These are phyloP conservation scores for Simplicillium aogashimaense DNA, from an alignment of 2,329 filamentous ascomycete genomes.

Conservation along the genomic window DNA sequence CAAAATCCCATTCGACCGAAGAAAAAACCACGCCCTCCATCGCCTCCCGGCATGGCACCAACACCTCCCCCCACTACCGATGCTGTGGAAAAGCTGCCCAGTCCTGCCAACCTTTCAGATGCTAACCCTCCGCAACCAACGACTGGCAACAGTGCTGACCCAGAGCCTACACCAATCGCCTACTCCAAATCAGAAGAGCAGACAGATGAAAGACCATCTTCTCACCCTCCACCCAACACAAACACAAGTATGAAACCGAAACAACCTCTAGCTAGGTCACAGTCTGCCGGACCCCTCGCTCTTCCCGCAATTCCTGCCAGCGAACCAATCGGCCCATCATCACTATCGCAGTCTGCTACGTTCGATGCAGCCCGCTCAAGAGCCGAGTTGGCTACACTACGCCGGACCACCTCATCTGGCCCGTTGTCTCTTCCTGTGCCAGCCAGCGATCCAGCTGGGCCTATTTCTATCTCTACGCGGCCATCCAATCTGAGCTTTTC, in stretches of 20 bases:
- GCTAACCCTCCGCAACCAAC: not conserved
- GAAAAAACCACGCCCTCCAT: constrained; percentile 11
- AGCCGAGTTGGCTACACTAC: constrained; percentile 25
- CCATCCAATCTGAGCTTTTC: constrained; percentile 14
- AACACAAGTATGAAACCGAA: constrained; percentile 9
- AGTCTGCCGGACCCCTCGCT: constrained; percentile 25
- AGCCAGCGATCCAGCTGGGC: constrained; percentile 35
- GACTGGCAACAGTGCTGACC: not conserved
- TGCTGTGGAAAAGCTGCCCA: constrained; percentile 20
- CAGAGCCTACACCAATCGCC: constrained; percentile 1
- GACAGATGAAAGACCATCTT: constrained; percentile 2
- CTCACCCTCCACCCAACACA: constrained; percentile 1
- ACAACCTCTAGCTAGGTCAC: constrained; percentile 19
- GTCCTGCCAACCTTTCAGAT: constrained; percentile 10
- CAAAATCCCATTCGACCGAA: constrained; percentile 9
- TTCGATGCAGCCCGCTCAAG: constrained; percentile 9
- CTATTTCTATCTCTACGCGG: constrained; percentile 17
- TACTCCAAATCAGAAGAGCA: not conserved
- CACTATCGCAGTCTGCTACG: constrained; percentile 21
- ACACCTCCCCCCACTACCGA: constrained; percentile 30
- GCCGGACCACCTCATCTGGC: constrained; percentile 25
- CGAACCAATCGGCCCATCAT: constrained; percentile 36
- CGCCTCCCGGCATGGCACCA: constrained; percentile 18
- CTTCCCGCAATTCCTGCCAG: constrained; percentile 32
- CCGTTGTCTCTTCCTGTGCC: constrained; percentile 25